Base-by-base conservation (phyloP, 1,284 basidiomycete species). In the Chiua sp. region DNA sequence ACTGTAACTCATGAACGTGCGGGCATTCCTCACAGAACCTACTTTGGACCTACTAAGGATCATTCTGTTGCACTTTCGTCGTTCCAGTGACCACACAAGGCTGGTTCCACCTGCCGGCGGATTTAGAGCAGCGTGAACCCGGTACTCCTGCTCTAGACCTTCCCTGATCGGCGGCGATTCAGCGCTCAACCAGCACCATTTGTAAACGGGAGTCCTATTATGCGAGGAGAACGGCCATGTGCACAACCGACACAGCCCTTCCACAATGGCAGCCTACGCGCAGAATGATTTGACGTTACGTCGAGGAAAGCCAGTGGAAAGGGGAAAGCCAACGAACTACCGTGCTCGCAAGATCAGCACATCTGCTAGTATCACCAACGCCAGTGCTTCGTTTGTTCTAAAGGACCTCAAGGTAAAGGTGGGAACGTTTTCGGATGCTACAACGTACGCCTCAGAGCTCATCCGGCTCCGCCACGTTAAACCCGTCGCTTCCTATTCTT, bases 401-500 rank as follows among this genome's bases (percentile, higher is more conserved):
- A 67, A 72, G 59, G 73, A 74, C 42, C 71, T 75, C 42, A 58
- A 64, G 54, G 47, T 62, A 48, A 53, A 46, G 1, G 47, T 71
- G 26, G 23, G 50, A 50, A 65, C 59, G n/a, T 32, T 71, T 47
- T 64, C 68, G 7, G 15, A 68, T 50, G 4, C 23, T 4, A 18
- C 50, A 11, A 52, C 28, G 10, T 47, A 58, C 16, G 23, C 57
- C 32, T 69, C 70, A 18, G 66, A 68, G 33, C 55, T 55, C 59
- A 48, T 68, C 26, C 65, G 63, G 51, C 58, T 77, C 30, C 65
- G 59, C 18, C 65, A 72, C 26, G 60, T 77, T 47, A 66, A 65
- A 23, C 59, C 65, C 1, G 30, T 76, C 11, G 64, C 73, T 6
- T 77, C 74, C 4, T 75, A 75, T 59, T 78, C 76, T 2, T 75